Evolutionary conservation across 345 rosid species (phyloP).

Genomic region (Bruguiera parviflora): DNA sequence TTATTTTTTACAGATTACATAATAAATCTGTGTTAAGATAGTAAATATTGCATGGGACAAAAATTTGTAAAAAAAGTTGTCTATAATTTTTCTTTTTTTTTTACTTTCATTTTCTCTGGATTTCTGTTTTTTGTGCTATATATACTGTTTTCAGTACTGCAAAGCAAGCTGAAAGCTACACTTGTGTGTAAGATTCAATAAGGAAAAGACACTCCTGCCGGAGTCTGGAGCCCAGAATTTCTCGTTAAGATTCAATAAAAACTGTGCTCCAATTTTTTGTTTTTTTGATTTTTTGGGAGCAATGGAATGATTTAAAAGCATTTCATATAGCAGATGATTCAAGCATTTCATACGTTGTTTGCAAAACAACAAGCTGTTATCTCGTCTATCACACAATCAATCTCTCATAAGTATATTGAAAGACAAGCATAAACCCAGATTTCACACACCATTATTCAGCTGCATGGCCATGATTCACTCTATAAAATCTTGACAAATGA

Average conservation of each 20-base stretch:
- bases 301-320: neutral
- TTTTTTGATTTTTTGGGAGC: too few relatives aligned
- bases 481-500: neutral
- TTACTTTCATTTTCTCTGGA: too few relatives aligned
- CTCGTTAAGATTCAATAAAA: too few relatives aligned
- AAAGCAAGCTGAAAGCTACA: too few relatives aligned
- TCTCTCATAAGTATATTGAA: conserved; percentile 9
- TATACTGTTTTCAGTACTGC: too few relatives aligned
- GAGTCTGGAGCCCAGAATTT: too few relatives aligned
- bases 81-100: too few relatives aligned
- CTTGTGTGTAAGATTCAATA: too few relatives aligned
- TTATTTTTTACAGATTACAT: neutral
- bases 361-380: conserved; percentile 52
- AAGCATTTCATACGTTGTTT: neutral
- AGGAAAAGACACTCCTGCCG: too few relatives aligned
- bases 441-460: conserved; percentile 33
- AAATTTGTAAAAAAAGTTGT: neutral
- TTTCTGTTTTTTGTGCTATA: too few relatives aligned
- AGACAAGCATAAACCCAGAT: neutral
- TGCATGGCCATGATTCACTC: conserved; percentile 11
- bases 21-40: neutral
- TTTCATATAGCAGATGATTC: neutral
- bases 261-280: too few relatives aligned
- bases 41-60: neutral
- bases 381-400: conserved; percentile 22